Percentiles rank a stretch among this genome's conserved stretches.
phyloP scores from a whole-genome alignment of 352 stramenopile species.

The Phytophthora quininea region DNA sequence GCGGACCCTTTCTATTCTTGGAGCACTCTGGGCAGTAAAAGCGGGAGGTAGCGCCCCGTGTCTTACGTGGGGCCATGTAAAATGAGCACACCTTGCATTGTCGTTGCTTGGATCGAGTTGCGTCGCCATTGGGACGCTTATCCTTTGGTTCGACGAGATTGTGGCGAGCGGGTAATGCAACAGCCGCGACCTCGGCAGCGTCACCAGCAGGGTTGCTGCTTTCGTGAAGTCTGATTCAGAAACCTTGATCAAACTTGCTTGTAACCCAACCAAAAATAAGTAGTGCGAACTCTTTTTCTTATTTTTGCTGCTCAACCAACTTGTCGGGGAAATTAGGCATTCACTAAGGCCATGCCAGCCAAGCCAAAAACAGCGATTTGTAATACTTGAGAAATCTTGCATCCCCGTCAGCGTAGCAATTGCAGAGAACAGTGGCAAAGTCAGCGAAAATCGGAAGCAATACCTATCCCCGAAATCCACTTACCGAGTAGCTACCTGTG shows the following conservation, averaged over 20 bases:
- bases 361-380: constrained; percentile 16
- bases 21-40: constrained; percentile 5
- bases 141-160: not conserved
- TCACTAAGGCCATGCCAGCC: not conserved
- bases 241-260: not conserved
- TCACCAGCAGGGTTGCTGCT: not conserved
- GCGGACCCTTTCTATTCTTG: not conserved
- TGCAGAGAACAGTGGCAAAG: not conserved
- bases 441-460: not conserved
- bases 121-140: not conserved
- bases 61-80: not conserved
- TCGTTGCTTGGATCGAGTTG: not conserved
- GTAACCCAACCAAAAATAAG: not conserved
- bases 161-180: not conserved
- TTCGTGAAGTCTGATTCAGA: not conserved
- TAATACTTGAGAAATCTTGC: constrained; percentile 15
- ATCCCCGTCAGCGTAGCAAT: not conserved
- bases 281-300: not conserved
- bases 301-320: too few species aligned
- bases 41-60: not conserved
- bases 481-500: constrained; percentile 9
- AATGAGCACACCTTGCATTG: constrained; percentile 8
- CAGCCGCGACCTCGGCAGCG: not conserved
- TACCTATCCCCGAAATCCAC: not conserved
- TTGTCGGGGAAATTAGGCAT: not conserved